Base-by-base conservation (phyloP, 1,284 basidiomycete species). In the Retiboletus flavoniger region DNA sequence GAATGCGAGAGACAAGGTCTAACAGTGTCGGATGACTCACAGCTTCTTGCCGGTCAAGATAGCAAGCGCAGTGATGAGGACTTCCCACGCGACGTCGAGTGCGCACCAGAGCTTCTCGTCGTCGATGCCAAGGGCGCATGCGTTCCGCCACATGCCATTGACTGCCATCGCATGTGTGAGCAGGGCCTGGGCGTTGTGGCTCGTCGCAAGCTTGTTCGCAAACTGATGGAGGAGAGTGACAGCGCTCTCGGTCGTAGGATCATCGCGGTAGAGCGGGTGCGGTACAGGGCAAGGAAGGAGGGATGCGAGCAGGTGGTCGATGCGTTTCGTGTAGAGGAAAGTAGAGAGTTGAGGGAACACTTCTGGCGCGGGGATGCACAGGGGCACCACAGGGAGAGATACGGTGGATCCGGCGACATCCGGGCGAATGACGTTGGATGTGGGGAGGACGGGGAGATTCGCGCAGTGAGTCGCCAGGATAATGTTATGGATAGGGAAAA, bases 71-170 rank as follows among this genome's bases (percentile, higher is more conserved):
- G 52, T 61, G 44, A 16, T n/a, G 29, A 83, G 68, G 36, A 78
- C 65, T 56, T 76, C 77, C 85, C 84, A 89, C 9, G 80, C 78
- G 32, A 77, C 65, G 45, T 82, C 78, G 54, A 87, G 72, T 34
- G 77, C 74, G 29, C 72, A 72, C 80, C 83, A 88, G 9, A 86
- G 72, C 31, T 67, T 66, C 38, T 71, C 65, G 57, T 86, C 81
- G 56, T 75, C 74, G 48, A 88, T 75, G 26, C 84, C 84, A n/a
- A 89, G 70, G 2, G 78, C 77, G 55, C 77, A 79, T 3, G 75
- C 76, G 64, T 87, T 85, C 43, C 74, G 71, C 83, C 85, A 87
- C 13, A 87, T 67, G 1, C 81, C 81, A 56, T 82, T 75, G 48
- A 80, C 69, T 45, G 71, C 62, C 56, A 75, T 72, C 24, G 77